Conservation (phyloP, 768 basidiomycete genomes). For the Mycena sanguinolenta region DNA sequence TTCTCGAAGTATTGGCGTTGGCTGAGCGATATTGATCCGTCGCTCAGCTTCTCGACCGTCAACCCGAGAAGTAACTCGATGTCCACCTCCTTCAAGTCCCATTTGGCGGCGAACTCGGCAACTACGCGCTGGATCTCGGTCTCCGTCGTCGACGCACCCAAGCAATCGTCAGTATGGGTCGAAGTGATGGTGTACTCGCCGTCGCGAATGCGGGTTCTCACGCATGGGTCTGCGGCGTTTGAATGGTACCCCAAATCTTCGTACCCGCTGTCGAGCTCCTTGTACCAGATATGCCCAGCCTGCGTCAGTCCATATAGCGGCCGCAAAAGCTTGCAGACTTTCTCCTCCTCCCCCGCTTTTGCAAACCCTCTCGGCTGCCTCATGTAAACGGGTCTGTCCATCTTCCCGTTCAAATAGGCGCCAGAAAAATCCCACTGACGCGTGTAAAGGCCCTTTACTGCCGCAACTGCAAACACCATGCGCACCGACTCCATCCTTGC, state of each 20-base stretch:
- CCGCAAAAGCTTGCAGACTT: too few relatives aligned
- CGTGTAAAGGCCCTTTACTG: not conserved
- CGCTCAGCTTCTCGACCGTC: slow-evolving; percentile 21
- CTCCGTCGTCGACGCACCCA: slow-evolving; percentile 19
- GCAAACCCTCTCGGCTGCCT: slow-evolving; percentile 25
- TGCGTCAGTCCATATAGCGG: slow-evolving; percentile 16
- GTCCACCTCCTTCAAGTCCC: too few relatives aligned
- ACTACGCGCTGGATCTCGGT: slow-evolving; percentile 22
- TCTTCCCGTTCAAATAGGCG: slow-evolving; percentile 9
- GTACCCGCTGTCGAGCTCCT: slow-evolving; percentile 4
- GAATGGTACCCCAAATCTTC: too few relatives aligned
- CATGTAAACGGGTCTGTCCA: slow-evolving; percentile 26
- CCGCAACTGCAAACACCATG: slow-evolving; percentile 23
- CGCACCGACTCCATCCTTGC: too few relatives aligned
- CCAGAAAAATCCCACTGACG: slow-evolving; percentile 24
- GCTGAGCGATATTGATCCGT: slow-evolving; percentile 11
- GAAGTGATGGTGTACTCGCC: slow-evolving; percentile 22
- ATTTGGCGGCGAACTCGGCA: slow-evolving; percentile 25
- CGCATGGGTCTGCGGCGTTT: slow-evolving; percentile 28
- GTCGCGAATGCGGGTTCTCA: not conserved
- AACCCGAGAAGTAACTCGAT: slow-evolving; percentile 23
- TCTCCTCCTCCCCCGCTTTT: slow-evolving; percentile 29
- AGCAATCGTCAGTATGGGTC: slow-evolving; percentile 26
- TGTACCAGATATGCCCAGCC: slow-evolving; percentile 26
- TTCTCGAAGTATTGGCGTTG: slow-evolving; percentile 20